phyloP scores from a whole-genome alignment of 352 stramenopile species.

The Globisporangium radiosum region DNA sequence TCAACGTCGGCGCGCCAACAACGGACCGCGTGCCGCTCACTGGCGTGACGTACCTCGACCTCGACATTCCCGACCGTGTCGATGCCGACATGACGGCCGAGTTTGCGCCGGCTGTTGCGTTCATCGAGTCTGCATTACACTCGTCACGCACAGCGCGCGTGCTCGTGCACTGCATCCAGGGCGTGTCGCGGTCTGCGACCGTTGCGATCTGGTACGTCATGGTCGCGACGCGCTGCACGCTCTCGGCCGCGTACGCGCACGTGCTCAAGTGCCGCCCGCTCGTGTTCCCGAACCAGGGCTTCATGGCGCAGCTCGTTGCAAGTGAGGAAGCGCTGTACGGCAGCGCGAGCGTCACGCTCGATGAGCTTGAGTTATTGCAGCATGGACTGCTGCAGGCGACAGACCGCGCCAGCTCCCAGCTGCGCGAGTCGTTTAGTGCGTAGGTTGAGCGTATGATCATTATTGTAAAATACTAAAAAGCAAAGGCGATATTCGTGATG shows the following conservation, averaged over 20 bases:
- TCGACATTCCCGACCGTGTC: conserved; percentile 53
- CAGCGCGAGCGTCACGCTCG: conserved; percentile 46
- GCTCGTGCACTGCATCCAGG: conserved; percentile 81
- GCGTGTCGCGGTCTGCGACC: conserved; percentile 68
- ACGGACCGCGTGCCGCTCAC: conserved; percentile 48
- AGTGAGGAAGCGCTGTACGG: conserved; percentile 65
- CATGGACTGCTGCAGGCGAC: conserved; percentile 47
- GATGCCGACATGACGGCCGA: conserved; percentile 49
- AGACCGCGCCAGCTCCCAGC: conserved; percentile 51
- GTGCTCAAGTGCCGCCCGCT: conserved; percentile 68
- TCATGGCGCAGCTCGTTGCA: conserved; percentile 72
- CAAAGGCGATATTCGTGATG: background rate
- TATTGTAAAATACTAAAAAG: background rate
- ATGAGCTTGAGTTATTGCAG: conserved; percentile 68
- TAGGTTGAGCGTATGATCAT: background rate
- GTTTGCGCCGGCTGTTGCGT: conserved; percentile 42
- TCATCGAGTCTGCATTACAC: conserved; percentile 37
- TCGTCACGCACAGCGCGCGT: conserved; percentile 28
- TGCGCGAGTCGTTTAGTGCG: conserved; percentile 38
- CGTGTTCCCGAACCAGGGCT: conserved; percentile 76
- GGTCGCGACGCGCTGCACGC: conserved; percentile 56
- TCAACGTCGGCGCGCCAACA: conserved; percentile 66
- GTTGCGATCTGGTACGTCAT: conserved; percentile 82
- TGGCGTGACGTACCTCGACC: conserved; percentile 55
- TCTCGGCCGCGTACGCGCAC: conserved; percentile 74